phyloP scores from a whole-genome alignment of 169 alveolate genomes.

The Eimeria praecox region DNA sequence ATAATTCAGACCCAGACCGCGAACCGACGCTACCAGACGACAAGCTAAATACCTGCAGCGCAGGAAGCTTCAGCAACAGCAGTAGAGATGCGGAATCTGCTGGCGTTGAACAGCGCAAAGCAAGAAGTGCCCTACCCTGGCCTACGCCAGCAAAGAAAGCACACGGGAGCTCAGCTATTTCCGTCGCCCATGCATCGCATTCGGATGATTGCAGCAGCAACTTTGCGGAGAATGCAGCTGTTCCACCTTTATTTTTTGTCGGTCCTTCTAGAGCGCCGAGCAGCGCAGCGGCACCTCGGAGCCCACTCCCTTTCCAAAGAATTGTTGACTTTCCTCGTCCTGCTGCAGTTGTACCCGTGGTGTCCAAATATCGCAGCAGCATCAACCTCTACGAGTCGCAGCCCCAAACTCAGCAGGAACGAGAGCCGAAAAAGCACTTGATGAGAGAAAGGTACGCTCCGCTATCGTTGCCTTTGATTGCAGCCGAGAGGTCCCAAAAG shows the following conservation, averaged over 20 bases:
- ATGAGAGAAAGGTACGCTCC: slow-evolving; percentile 43
- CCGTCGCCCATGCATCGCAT: not conserved
- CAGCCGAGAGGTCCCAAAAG: slow-evolving; percentile 30
- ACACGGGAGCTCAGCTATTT: not conserved
- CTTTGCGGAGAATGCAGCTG: not conserved
- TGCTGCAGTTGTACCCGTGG: slow-evolving; percentile 23
- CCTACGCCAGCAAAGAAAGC: not conserved
- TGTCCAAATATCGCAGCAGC: not conserved
- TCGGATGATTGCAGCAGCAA: not conserved
- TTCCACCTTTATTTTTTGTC: not conserved
- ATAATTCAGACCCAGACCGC: not conserved
- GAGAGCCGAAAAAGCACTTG: not conserved
- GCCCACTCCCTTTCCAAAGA: slow-evolving; percentile 29
- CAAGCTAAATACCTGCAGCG: slow-evolving; percentile 3
- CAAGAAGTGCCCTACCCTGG: not conserved
- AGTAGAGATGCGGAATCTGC: not conserved
- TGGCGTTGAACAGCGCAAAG: slow-evolving; percentile 2
- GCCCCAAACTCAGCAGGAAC: slow-evolving; percentile 8
- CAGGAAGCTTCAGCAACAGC: not conserved
- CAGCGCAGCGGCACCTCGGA: not conserved
- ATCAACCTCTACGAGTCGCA: not conserved
- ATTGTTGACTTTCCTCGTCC: slow-evolving; percentile 50
- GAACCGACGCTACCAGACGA: not conserved
- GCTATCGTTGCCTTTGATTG: slow-evolving; percentile 8
- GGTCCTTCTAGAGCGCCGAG: not conserved